Evolutionary conservation across 257 asterid genomes (phyloP), one percentile per base, ranked within the genome.

Genomic region (Catharanthus roseus): DNA sequence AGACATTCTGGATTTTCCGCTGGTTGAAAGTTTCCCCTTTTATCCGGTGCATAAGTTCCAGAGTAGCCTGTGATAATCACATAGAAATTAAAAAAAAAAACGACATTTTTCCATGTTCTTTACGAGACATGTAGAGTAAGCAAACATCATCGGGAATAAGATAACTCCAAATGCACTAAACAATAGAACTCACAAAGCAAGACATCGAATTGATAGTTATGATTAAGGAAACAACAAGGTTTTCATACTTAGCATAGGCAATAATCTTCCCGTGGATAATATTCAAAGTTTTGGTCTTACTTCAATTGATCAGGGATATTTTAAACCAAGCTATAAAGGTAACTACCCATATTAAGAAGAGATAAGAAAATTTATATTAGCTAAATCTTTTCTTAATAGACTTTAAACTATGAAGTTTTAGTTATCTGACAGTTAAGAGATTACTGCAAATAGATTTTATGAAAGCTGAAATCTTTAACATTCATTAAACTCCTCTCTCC

Each of bases 41-140:
- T 51, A 85, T 77, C 66, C 76, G 67, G 54, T 54, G 76, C 39
- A 85, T 82, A 75, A 90, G 88, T 84, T 90, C 89, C 87, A 93
- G 68, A 19, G 86, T 73, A 67, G 95, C 92, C 98, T 93, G 77
- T 67, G 78, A 80, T 60, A 38, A 73, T 62, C 51, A 58, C 47
- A 65, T 24, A 10, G 36, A 58, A n/a, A 12, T 33, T 42, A 72
- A n/a, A 61, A 19, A 12, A 74, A 47, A 57, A 47, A 57, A 33
- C 18, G 38, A 39, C 29, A 34, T 8, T 28, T n/a, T 29, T 3
- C 60, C 61, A 64, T 42, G 7, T 49, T n/a, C 4, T 10, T 54
- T 76, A n/a, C 57, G 19, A 73, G 26, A 33, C 12, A 8, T 38
- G 6, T 23, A 39, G 3, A 21, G 6, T 44, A 51, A 49, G 39